Evolutionary conservation across 2,329 filamentous ascomycete genomes (phyloP).

Genomic region (Cercospora beticola): DNA sequence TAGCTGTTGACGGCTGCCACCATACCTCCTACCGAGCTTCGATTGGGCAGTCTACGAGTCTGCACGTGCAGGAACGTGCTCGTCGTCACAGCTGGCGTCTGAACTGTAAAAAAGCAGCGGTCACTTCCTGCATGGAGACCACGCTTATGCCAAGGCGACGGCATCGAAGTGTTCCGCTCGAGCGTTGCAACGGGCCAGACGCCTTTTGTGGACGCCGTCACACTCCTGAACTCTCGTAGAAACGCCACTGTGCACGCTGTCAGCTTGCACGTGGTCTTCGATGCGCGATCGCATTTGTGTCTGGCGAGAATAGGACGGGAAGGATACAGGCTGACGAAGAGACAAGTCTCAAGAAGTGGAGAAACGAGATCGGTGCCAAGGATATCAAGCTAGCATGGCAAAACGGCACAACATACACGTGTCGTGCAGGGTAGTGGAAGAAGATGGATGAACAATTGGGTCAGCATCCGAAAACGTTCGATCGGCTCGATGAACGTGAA

Average conservation of each 20-base stretch:
- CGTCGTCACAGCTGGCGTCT: background rate
- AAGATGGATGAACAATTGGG: background rate
- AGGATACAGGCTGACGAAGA: background rate
- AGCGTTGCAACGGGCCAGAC: background rate
- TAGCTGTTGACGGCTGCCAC: background rate
- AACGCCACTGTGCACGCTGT: background rate
- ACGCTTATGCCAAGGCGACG: background rate
- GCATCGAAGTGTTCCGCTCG: background rate
- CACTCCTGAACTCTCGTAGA: background rate
- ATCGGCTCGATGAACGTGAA: background rate
- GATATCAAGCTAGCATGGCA: background rate
- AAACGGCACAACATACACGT: background rate
- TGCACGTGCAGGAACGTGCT: conserved; percentile 1
- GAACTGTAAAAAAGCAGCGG: background rate
- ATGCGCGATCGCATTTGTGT: background rate
- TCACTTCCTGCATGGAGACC: background rate
- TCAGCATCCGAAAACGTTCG: background rate
- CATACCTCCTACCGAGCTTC: background rate
- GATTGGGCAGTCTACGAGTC: background rate
- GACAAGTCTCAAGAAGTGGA: background rate
- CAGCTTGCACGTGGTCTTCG: background rate
- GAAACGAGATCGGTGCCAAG: background rate
- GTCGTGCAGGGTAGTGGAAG: background rate
- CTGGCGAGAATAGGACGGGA: background rate
- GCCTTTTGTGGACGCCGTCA: background rate